Evolutionary conservation across 129 eudicot species (phyloP), one percentile per base, ranked within the genome.

Genomic region (Tagetes patula): DNA sequence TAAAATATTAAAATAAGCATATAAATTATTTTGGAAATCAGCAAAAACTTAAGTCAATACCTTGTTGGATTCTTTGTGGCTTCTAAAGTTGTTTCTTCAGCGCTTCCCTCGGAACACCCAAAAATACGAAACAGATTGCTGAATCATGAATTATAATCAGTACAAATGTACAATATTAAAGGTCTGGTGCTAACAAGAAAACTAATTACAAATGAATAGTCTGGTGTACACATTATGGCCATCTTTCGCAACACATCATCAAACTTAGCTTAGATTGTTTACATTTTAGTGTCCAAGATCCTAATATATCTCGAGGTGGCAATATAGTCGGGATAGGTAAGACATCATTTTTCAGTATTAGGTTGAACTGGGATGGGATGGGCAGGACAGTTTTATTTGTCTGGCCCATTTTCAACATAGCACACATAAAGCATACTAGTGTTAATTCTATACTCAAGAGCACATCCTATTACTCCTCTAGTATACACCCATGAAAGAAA

Each of bases 41-140:
- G 30, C 36, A 55, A 11, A 55, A 55, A 55, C 11, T 55, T 55
- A 20, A 27, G 36, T 55, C 37, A 31, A 13, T 77, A 87, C 98
- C 96, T 89, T 80, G 85, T 89, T 50, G 98, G 98, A 71, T 89
- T 89, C 82, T 89, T 89, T 82, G 96, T 92, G 37, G 98, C 98
- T 82, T 92, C 98, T 72, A 92, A 79, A 38, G 95, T 89, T 61
- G 96, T 82, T 61, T 89, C 96, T 77, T 89, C 98, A 20, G 91
- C 84, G 79, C 95, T 92, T 12, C 95, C 98, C 54, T 85, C 78
- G 37, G 87, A 82, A 75, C 95, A 82, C 60, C 98, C 96, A 59
- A 92, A 92, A 76, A 92, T 90, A 14, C 96, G 96, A 80, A 92
- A 92, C 3, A 81, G 76, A 74, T 92, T 92, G 96, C 98, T 92